Conservation (phyloP, 1,139 yeast genomes). For the Spathaspora sp. region DNA sequence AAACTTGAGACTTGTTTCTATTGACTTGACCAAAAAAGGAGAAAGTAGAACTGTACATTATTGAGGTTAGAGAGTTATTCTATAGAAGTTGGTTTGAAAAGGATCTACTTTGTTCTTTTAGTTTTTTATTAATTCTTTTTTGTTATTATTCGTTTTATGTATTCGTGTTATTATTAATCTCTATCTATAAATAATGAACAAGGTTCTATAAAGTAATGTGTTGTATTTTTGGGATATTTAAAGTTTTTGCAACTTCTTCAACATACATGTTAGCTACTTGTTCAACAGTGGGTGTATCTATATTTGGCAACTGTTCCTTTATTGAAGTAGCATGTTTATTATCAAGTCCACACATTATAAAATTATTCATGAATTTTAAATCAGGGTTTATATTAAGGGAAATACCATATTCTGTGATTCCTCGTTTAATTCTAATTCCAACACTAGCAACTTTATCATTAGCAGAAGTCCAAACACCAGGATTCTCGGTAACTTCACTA, state of each 20-base stretch:
- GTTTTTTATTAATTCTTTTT: background rate
- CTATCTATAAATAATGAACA: constrained; percentile 1
- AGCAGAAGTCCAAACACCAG: constrained; percentile 77
- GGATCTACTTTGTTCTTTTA: background rate
- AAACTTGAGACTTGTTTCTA: constrained; percentile 19
- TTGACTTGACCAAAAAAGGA: background rate
- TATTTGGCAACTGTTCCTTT: constrained; percentile 19
- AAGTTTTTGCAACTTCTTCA: constrained; percentile 47
- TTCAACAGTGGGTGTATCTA: constrained; percentile 25
- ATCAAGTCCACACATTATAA: constrained; percentile 86
- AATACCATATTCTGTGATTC: constrained; percentile 86
- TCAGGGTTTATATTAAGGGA: constrained; percentile 80
- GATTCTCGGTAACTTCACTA: constrained; percentile 58
- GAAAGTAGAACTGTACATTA: background rate
- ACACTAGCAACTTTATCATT: constrained; percentile 82
- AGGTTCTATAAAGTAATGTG: constrained; percentile 24
- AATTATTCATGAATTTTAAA: constrained; percentile 62
- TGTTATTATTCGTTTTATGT: background rate
- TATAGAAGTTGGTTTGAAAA: background rate
- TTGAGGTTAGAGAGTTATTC: background rate
- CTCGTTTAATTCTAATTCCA: constrained; percentile 83
- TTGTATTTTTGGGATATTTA: constrained; percentile 49
- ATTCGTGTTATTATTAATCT: background rate
- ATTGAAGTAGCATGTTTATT: constrained; percentile 48
- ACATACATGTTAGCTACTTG: constrained; percentile 54